Base-by-base conservation (phyloP, 495 filamentous ascomycete genomes). In the Talaromyces proteolyticus region DNA sequence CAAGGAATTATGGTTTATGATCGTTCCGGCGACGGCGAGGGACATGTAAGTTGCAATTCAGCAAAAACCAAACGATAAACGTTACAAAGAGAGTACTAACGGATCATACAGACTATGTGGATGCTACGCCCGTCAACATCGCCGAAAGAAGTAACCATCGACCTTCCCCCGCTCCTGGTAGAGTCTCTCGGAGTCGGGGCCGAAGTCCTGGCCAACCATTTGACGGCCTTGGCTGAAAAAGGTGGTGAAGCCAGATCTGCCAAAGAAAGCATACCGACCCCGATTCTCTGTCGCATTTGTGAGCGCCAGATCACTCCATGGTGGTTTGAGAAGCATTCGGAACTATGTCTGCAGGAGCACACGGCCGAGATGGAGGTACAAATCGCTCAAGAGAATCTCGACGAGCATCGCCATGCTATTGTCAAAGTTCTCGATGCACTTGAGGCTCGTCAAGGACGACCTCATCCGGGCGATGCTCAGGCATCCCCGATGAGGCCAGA, bases 311-410 rank as follows among this genome's bases (percentile, higher is more conserved):
- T 98, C 38, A 88, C 88, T n/a, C 90, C 93, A 14, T 98, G 93
- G 93, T 97, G 93, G 94, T 98, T 98, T 57, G 91, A 96, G 66
- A 97, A 96, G 65, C 93, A 98, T 61, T 95, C 93, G 0, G 93
- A 98, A 54, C 77, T 96, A 8, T 98, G 93, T 61, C 73, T 95
- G 47, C 89, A 96, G 63, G 93, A 98, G 62, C 93, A 98, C 64
- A 83, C 86, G 41, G 92, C 94, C 1, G 93, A 98, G 64, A 92
- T 95, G 86, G 92, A 96, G 50, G 91, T 98, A 10, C 91, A 96
- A 59, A 80, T 96, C 66, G 84, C 89, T 23, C 93, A 98, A 61
- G 93, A 98, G 59, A 87, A 80, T 54, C 75, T 98, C 37, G 86
- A 81, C n/a, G 91, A 97, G 62, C 93, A 97, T 65, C 86, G 93